Percentiles rank a stretch among this genome's conserved stretches.
Evolutionary conservation across 768 basidiomycete genomes (phyloP).

Genomic region (Termitomyces sp.): DNA sequence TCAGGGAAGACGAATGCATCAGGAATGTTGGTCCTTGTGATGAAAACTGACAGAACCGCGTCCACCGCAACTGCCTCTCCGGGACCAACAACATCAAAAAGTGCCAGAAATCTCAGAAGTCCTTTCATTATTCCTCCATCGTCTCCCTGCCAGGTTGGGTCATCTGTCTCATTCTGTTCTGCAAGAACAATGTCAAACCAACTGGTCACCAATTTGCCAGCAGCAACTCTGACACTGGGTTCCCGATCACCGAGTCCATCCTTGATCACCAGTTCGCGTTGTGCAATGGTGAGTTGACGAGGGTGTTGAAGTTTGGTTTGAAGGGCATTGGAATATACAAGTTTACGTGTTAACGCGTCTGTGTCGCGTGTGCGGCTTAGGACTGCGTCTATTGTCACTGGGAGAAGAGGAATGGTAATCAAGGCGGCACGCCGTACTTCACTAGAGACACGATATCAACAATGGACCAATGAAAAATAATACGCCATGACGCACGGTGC

Average conservation of each 20-base stretch:
- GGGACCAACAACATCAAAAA: conserved; percentile 60
- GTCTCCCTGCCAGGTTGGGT: conserved; percentile 30
- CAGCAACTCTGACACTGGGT: conserved; percentile 72
- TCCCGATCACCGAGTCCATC: conserved; percentile 91
- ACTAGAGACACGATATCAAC: conserved; percentile 24
- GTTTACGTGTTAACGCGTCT: conserved; percentile 73
- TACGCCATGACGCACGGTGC: conserved; percentile 43
- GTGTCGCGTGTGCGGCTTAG: conserved; percentile 82
- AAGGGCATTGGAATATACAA: conserved; percentile 70
- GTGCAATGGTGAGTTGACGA: conserved; percentile 66
- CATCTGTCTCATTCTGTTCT: conserved; percentile 28
- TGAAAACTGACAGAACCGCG: conserved; percentile 72
- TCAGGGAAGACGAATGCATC: conserved; percentile 73
- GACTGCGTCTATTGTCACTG: conserved; percentile 56
- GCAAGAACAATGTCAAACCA: conserved; percentile 71
- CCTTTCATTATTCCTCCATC: conserved; percentile 43
- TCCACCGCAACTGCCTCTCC: conserved; percentile 77
- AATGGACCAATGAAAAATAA: not conserved
- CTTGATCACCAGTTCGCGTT: conserved; percentile 80
- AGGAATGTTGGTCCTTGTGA: conserved; percentile 61
- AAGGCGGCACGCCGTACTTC: conserved; percentile 93
- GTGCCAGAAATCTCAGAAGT: conserved; percentile 35
- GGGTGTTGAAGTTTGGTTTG: conserved; percentile 51
- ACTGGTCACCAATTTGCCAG: conserved; percentile 65
- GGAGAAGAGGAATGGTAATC: conserved; percentile 63